Conservation (phyloP, 78 protist species). For the Dictyostelium intermedium region DNA sequence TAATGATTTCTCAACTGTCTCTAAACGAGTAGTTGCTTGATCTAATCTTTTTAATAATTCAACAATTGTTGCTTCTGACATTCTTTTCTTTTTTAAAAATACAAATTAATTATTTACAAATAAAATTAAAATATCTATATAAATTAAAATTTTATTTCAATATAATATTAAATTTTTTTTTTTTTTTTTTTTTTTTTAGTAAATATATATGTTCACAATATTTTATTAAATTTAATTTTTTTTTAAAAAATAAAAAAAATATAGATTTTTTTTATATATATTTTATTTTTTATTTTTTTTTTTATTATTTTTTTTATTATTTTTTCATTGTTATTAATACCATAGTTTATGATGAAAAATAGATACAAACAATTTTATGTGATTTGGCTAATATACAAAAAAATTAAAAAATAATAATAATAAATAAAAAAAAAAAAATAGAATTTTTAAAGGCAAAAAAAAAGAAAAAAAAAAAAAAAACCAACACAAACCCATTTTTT, state of each 20-base stretch:
- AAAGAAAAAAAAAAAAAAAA: background rate
- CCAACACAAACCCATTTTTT: background rate
- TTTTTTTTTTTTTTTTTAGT: no score
- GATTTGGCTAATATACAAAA: background rate
- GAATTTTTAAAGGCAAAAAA: background rate
- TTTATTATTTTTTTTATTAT: background rate
- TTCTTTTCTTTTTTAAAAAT: background rate
- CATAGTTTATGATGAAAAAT: background rate
- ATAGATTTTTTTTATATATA: background rate
- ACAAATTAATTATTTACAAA: background rate
- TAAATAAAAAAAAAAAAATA: background rate
- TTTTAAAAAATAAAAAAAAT: background rate
- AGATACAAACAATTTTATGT: background rate
- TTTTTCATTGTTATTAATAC: background rate
- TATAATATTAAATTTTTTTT: background rate
- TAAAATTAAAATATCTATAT: background rate
- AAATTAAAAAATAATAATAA: background rate
- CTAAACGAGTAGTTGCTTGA: slow-evolving; percentile 62
- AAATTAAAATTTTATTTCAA: background rate
- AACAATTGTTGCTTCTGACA: slow-evolving; percentile 50
- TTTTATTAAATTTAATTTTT: no score
- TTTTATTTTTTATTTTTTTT: no score
- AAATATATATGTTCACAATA: background rate
- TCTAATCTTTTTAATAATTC: slow-evolving; percentile 67
- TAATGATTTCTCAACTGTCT: slow-evolving; percentile 65